Conservation (phyloP, 306 rosid genomes). For the Ziziphus jujuba region DNA sequence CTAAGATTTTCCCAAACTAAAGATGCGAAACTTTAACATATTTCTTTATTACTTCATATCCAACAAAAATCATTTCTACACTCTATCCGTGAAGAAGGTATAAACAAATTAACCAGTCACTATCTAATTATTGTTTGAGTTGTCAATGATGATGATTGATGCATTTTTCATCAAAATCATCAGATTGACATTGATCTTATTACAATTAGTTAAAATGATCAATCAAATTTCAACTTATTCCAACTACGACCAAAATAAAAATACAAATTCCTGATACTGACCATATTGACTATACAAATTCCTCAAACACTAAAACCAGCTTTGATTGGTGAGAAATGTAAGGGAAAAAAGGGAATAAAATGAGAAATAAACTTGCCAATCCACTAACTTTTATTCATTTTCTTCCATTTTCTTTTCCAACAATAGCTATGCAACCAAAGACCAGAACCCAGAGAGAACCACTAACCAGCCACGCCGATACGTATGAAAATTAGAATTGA, state of each 20-base stretch:
- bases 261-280: neutral
- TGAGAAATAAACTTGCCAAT: neutral
- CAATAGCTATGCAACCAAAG: neutral
- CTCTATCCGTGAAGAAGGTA: too few relatives aligned
- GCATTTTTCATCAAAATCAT: too few relatives aligned
- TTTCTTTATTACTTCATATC: too few relatives aligned
- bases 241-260: neutral
- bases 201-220: neutral
- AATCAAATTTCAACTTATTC: neutral
- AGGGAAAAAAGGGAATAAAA: neutral
- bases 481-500: conserved; percentile 22
- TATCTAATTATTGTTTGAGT: too few relatives aligned
- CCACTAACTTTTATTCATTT: neutral
- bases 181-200: neutral
- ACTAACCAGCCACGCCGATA: conserved; percentile 48
- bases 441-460: neutral
- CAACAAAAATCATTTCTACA: too few relatives aligned
- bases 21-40: too few relatives aligned
- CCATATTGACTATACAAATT: neutral
- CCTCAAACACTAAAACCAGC: neutral
- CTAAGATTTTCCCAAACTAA: too few relatives aligned
- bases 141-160: too few relatives aligned
- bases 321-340: neutral
- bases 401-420: conserved; percentile 11
- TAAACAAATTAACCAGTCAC: too few relatives aligned